Evolutionary conservation across 2,329 filamentous ascomycete species (phyloP), one percentile per base, ranked within the genome.

Genomic region (Dendrostoma leiphaemia): DNA sequence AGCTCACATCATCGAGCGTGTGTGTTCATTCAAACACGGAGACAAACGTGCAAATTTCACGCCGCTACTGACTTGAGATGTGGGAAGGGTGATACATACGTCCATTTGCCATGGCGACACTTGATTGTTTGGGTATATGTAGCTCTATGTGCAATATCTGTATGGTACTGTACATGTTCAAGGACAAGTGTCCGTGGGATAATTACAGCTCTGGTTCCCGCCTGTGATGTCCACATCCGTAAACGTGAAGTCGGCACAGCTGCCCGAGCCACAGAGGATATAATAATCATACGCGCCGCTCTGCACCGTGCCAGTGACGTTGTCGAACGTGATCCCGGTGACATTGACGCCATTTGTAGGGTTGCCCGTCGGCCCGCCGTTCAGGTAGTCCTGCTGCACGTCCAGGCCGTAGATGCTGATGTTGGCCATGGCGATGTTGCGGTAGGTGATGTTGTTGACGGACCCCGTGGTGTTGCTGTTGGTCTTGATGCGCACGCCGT

Each of bases 211-310:
- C 48, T 51, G 50, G 24, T 65, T 65, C 47, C 81, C 81, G 35
- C 81, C 81, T 19, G 77, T 79, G 34, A 83, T 69, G 40, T 58
- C 64, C 57, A 79, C 74, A 43, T 67, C 71, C 13, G 64, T 70
- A 77, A 79, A 83, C 15, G 72, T 78, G 78, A 80, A 85, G 66
- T 74, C 69, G 5, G 69, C 72, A 67, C 79, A 81, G 51, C 71
- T 70, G 29, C 75, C 78, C 37, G 64, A 67, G 13, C 74, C 81
- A 60, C 81, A 84, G 15, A 82, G 73, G 53, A 84, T 78, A 61
- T 79, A 79, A 58, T 81, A 65, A 48, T 77, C 65, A 19, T 66
- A 71, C n/a, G 62, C 75, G 7, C 59, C 60, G 2, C 65, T 15
- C 31, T 40, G 65, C 44, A 81, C 76, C 4, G 69, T 67, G 26